These are phyloP conservation scores for Lactarius sp. DNA, from an alignment of 768 basidiomycete species.

Conservation along the genomic window DNA sequence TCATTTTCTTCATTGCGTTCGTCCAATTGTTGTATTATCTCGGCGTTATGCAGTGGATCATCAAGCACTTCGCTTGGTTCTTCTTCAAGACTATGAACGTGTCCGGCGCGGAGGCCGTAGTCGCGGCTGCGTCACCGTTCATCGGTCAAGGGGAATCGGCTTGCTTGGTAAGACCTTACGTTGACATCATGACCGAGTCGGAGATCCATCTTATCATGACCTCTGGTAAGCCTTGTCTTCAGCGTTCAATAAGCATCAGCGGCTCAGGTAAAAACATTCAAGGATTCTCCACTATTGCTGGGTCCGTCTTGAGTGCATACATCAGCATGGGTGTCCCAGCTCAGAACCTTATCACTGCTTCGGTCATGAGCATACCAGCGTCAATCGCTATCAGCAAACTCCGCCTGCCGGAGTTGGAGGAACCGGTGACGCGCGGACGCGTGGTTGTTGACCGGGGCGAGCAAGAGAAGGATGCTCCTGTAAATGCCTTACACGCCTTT, in stretches of 20 bases:
- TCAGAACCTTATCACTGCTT: slow-evolving; percentile 79
- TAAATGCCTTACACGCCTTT: slow-evolving; percentile 87
- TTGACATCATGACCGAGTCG: slow-evolving; percentile 79
- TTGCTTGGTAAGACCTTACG: slow-evolving; percentile 78
- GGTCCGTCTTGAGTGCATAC: slow-evolving; percentile 83
- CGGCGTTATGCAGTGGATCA: slow-evolving; percentile 92
- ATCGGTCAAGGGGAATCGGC: slow-evolving; percentile 89
- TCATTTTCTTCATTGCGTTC: slow-evolving; percentile 94
- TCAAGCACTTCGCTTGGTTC: slow-evolving; percentile 87
- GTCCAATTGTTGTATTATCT: slow-evolving; percentile 90
- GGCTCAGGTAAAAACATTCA: background rate
- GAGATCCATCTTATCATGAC: slow-evolving; percentile 90
- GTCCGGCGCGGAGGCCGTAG: slow-evolving; percentile 92
- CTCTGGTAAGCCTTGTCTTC: slow-evolving; percentile 45
- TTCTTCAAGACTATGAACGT: slow-evolving; percentile 90
- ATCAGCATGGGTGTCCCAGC: slow-evolving; percentile 73
- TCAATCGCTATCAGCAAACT: slow-evolving; percentile 91
- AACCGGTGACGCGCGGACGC: slow-evolving; percentile 78
- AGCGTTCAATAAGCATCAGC: background rate
- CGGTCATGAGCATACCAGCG: slow-evolving; percentile 93
- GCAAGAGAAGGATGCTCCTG: slow-evolving; percentile 47
- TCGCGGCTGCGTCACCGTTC: slow-evolving; percentile 91
- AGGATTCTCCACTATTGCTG: slow-evolving; percentile 88
- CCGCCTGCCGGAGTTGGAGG: slow-evolving; percentile 77
- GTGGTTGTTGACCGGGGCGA: slow-evolving; percentile 79